Percentiles rank a stretch among this genome's conserved stretches.
Evolutionary conservation across 164 flowering plant species (phyloP).

Genomic region (Saururus chinensis): DNA sequence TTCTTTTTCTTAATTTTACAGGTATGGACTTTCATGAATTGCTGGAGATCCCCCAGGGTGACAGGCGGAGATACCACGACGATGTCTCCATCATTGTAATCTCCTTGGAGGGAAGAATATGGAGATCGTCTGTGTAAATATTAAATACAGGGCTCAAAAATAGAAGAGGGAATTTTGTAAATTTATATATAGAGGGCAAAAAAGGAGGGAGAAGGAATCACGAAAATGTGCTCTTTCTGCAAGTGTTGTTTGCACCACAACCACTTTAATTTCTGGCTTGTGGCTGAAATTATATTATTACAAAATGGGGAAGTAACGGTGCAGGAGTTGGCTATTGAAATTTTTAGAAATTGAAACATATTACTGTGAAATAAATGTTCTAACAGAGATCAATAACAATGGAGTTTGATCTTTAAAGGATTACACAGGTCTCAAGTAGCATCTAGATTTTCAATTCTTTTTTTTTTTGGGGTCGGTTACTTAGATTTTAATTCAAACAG

Average conservation of each 20-base stretch:
- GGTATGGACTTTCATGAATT: constrained; percentile 71
- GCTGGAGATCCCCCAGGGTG: constrained; percentile 61
- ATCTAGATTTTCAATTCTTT: too few relatives aligned
- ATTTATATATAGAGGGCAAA: background rate
- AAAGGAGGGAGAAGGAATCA: background rate
- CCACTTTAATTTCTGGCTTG: background rate
- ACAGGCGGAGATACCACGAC: constrained; percentile 57
- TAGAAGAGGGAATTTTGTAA: background rate
- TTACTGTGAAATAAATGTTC: background rate
- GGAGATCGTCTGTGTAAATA: constrained; percentile 29
- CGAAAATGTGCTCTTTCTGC: background rate
- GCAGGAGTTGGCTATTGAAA: too few relatives aligned
- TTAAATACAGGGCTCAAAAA: background rate
- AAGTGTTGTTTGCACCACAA: background rate
- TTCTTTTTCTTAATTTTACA: constrained; percentile 17
- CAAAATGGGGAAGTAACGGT: background rate
- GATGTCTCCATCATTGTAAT: constrained; percentile 67
- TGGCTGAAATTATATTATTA: background rate
- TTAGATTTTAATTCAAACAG: too few relatives aligned
- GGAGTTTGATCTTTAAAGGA: too few relatives aligned
- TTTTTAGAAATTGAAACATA: background rate
- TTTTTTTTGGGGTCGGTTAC: too few relatives aligned
- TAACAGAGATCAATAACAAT: background rate
- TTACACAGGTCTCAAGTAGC: too few relatives aligned
- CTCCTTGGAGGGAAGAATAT: constrained; percentile 66